Base-by-base conservation (phyloP, 495 filamentous ascomycete species). In the Cenococcum geophilum region DNA sequence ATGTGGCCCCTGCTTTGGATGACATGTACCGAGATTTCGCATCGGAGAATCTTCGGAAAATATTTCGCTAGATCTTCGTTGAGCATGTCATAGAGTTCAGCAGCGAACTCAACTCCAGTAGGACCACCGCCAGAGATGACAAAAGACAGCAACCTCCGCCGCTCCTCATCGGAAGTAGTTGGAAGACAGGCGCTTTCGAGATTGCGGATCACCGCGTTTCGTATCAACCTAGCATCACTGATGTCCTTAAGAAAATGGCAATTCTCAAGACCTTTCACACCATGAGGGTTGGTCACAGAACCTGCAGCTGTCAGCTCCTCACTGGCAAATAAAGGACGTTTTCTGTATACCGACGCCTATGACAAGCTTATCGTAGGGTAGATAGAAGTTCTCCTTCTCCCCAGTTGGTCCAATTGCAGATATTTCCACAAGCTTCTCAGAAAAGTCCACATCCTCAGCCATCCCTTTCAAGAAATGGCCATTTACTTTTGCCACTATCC, bases 291-390 rank as follows among this genome's bases (percentile, higher is more conserved):
- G 5, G 91, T 95, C 25, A 87, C 82, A 35, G 92, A 96, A 23
- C 93, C 84, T 87, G 37, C 14, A 9, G 34, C 36, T 23, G 27
- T 49, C 16, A 55, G 36, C 0, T 11, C 55, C 18, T 18, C 27
- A 18, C 10, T 37, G 18, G 36, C 51, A 8, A 56, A 43, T 0
- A 10, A n/a, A 23, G 12, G 32, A 55, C 22, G 40, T 37, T 21
- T 18, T n/a, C n/a, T 25, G 70, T 82, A 60, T 75, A 86, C 84
- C 93, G 57, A 97, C 92, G 59, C 84, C 92, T 67, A 99, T 79
- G 20, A 99, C 90, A n/a, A 99, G 79, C 77, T 99, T 99, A 71
- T 99, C 95, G 67, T 99, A 99, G 0, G 95, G 95, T 1, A 99
- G 76, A 77, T 99, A 99, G 75, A 99, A 97, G 42, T 82, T 77